Evolutionary conservation across 1,139 yeast species (phyloP), one percentile per base, ranked within the genome.

Genomic region (Debaryomycetaceae sp.): DNA sequence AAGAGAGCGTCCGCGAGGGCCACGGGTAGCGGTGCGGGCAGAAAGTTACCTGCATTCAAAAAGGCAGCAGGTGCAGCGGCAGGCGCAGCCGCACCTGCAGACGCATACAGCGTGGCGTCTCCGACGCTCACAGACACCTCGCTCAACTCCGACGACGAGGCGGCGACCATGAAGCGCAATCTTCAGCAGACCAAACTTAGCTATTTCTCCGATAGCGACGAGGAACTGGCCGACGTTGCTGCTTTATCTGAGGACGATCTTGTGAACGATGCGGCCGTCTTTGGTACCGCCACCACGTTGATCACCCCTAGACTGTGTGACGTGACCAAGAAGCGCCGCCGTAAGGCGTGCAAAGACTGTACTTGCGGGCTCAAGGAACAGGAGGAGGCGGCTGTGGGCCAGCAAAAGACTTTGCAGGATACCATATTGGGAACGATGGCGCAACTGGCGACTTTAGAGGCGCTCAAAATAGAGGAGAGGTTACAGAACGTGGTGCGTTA

Each of bases 261-360:
- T 26, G 55, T 71, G 31, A 42, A 44, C 18, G 57, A 55, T 12
- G 36, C 53, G 4, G 37, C 39, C 12, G 26, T 24, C 8, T 16
- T 14, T 11, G 34, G 39, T 19, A 50, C 52, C 18, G 51, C 51
- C 17, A 53, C 64, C 31, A 53, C 53, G 32, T 48, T 71, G 30
- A 59, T 71, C 23, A 54, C 66, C 10, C 79, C 80, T 11, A 57
- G 62, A 37, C 59, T 63, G 41, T 74, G 80, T 48, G 71, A 64
- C 40, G 50, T 62, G 39, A 65, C 71, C 18, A 61, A 56, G 25
- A 74, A 77, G 35, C 75, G 71, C 51, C 71, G 89, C 58, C 77
- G 83, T 62, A 82, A 73, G 57, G 94, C 98, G 0, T 93, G 99
- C 65, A 91, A 88, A 59, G 96, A 91, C 58, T 93, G 98, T 57